phyloP scores from a whole-genome alignment of 2,329 filamentous ascomycete species.

The Alternaria sp. region DNA sequence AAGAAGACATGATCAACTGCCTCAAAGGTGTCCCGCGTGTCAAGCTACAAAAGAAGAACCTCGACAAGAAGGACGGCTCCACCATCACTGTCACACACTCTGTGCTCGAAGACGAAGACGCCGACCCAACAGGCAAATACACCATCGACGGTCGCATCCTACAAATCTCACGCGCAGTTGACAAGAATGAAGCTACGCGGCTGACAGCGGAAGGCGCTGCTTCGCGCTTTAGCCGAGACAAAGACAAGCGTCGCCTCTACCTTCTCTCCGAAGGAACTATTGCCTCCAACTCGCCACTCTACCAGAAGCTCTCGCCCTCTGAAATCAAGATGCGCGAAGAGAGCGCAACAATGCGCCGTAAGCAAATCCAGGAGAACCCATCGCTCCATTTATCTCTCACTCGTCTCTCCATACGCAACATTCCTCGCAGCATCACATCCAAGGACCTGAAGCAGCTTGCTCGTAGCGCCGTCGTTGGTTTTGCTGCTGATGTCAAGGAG shows the following conservation, averaged over 20 bases:
- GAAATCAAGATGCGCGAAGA: constrained; percentile 89
- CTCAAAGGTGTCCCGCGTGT: constrained; percentile 71
- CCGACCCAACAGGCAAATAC: constrained; percentile 83
- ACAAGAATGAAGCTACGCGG: constrained; percentile 77
- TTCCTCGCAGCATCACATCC: constrained; percentile 80
- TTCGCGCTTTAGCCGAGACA: constrained; percentile 70
- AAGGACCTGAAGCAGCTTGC: constrained; percentile 93
- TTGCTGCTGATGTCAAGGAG: constrained; percentile 85
- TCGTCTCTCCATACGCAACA: constrained; percentile 87
- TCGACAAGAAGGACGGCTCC: constrained; percentile 44
- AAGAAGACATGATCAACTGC: constrained; percentile 76
- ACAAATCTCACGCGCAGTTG: constrained; percentile 83
- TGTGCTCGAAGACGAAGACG: constrained; percentile 82
- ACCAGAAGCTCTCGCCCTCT: constrained; percentile 74
- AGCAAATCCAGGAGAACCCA: constrained; percentile 88
- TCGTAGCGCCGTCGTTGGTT: constrained; percentile 89
- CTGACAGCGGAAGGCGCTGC: constrained; percentile 73
- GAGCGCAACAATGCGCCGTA: constrained; percentile 85
- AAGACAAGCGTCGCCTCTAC: constrained; percentile 89
- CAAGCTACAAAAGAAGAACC: constrained; percentile 47
- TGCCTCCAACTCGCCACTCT: constrained; percentile 75
- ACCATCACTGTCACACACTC: constrained; percentile 63
- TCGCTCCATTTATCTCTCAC: constrained; percentile 87
- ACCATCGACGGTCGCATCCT: constrained; percentile 89
- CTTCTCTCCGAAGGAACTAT: constrained; percentile 88